These are phyloP conservation scores for Diaporthe sp. DNA, from an alignment of 2,329 filamentous ascomycete genomes.

Conservation along the genomic window DNA sequence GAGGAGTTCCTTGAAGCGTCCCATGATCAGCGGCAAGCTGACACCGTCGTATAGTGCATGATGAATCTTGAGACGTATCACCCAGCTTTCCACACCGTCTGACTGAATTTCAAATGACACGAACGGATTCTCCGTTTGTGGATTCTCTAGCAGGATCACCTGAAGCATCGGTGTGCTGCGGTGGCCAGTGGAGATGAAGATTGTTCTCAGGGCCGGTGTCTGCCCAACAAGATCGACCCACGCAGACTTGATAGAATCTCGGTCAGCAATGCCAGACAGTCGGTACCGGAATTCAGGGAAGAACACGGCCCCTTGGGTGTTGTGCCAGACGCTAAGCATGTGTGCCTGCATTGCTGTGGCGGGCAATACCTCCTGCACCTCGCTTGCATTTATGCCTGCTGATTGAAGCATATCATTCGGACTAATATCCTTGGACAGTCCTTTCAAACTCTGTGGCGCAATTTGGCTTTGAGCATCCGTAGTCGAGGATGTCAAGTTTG, in stretches of 20 bases:
- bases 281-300: constrained; percentile 79
- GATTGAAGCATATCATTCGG: constrained; percentile 53
- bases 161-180: constrained; percentile 73
- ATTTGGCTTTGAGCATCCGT: neutral
- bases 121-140: constrained; percentile 40
- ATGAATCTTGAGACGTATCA: constrained; percentile 75
- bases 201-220: constrained; percentile 78
- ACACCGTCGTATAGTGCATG: constrained; percentile 92
- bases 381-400: constrained; percentile 56
- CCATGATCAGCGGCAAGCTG: constrained; percentile 77
- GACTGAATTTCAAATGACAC: constrained; percentile 45
- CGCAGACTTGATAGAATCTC: constrained; percentile 63
- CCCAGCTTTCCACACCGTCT: constrained; percentile 44
- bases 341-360: constrained; percentile 84
- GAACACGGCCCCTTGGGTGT: constrained; percentile 76
- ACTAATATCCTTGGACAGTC: constrained; percentile 55
- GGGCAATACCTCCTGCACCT: constrained; percentile 73
- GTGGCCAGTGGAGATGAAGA: constrained; percentile 67
- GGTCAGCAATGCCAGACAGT: constrained; percentile 57
- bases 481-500: neutral
- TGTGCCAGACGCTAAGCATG: constrained; percentile 84
- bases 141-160: constrained; percentile 60
- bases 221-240: constrained; percentile 72
- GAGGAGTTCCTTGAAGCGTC: constrained; percentile 52
- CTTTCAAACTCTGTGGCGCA: constrained; percentile 43